Percentiles rank a stretch among this genome's conserved stretches.
Conservation (phyloP, 352 stramenopile species). For the Pythium chondricola region DNA sequence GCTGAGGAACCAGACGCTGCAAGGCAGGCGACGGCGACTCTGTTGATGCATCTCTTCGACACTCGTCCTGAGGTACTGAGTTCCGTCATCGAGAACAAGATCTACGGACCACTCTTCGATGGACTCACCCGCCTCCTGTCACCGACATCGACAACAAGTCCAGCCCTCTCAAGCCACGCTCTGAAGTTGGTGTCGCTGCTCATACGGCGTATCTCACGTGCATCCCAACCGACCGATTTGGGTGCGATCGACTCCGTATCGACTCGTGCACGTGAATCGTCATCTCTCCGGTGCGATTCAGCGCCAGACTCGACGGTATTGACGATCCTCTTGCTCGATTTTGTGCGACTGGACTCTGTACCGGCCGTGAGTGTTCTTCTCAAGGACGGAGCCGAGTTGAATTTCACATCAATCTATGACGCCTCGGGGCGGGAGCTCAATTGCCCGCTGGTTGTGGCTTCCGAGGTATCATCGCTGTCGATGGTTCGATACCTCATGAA, state of each 20-base stretch:
- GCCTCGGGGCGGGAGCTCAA: constrained; percentile 46
- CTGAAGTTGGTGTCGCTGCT: constrained; percentile 57
- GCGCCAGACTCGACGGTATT: constrained; percentile 59
- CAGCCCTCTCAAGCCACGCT: constrained; percentile 25
- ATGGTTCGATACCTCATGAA: constrained; percentile 82
- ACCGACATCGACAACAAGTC: constrained; percentile 22
- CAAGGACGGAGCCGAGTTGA: constrained; percentile 72
- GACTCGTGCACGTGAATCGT: too few species aligned
- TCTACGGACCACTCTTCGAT: constrained; percentile 56
- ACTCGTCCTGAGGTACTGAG: constrained; percentile 40
- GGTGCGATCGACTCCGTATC: constrained; percentile 31
- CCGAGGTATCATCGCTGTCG: constrained; percentile 45
- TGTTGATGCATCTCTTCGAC: constrained; percentile 70
- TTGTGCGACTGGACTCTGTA: constrained; percentile 65
- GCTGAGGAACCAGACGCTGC: constrained; percentile 64
- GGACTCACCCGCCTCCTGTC: constrained; percentile 19
- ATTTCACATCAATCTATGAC: constrained; percentile 44
- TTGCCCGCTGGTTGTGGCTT: constrained; percentile 60
- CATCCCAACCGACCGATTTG: too few species aligned
- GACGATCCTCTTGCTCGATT: constrained; percentile 59
- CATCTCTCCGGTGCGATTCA: too few species aligned
- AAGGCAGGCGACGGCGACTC: constrained; percentile 47
- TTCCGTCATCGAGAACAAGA: constrained; percentile 45
- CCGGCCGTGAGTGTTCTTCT: constrained; percentile 62
- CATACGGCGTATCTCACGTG: constrained; percentile 43